Conservation (phyloP, 192 early-diverging fungal genomes). For the Umbelopsis sp. region DNA sequence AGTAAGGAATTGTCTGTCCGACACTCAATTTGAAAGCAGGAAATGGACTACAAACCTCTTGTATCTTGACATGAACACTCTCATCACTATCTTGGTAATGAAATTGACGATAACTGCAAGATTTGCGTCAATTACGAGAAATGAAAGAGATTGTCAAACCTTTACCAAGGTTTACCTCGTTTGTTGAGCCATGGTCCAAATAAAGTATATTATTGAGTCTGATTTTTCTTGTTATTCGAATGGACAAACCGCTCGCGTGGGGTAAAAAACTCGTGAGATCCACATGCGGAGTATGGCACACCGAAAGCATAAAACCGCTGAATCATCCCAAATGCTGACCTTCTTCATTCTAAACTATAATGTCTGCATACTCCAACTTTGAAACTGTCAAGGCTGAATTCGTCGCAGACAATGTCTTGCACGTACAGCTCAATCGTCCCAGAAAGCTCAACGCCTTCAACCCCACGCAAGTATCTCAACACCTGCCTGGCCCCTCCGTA, state of each 20-base stretch:
- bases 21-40: too few species aligned
- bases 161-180: background rate
- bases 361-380: conserved; percentile 36
- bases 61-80: background rate
- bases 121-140: background rate
- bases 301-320: background rate
- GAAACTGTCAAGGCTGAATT: conserved; percentile 64
- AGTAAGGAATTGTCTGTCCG: background rate
- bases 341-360: background rate
- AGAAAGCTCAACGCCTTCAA: conserved; percentile 85
- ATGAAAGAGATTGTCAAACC: too few species aligned
- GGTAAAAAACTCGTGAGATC: background rate
- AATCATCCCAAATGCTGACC: background rate
- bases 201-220: background rate
- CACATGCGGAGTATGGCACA: background rate
- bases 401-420: conserved; percentile 64
- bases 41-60: background rate
- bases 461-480: conserved; percentile 27
- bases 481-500: too few species aligned
- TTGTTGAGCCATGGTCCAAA: background rate
- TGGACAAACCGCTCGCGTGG: conserved; percentile 4
- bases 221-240: background rate
- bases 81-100: background rate
- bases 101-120: background rate
- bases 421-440: conserved; percentile 84